Conservation (phyloP, 192 early-diverging fungal species). For the Backusella luteola region DNA sequence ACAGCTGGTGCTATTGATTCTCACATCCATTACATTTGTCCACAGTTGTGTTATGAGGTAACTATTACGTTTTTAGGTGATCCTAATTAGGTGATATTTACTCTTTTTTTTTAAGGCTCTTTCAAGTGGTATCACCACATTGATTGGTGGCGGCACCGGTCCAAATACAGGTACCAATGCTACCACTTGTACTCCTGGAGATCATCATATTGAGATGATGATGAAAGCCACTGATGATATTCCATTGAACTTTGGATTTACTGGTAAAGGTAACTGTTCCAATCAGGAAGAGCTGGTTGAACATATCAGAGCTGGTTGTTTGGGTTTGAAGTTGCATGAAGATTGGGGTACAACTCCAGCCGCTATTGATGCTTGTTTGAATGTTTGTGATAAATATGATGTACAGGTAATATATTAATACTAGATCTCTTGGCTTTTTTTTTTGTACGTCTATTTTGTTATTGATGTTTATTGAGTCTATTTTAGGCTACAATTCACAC, state of each 20-base stretch:
- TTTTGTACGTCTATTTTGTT: background rate
- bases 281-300: constrained; percentile 65
- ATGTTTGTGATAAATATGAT: constrained; percentile 85
- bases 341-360: constrained; percentile 96
- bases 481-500: constrained; percentile 88
- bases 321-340: constrained; percentile 93
- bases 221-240: constrained; percentile 83
- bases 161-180: constrained; percentile 97
- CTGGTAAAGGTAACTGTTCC: constrained; percentile 93
- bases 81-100: constrained; percentile 1
- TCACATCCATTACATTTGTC: constrained; percentile 96
- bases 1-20: constrained; percentile 94
- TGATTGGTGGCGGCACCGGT: constrained; percentile 91
- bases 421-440: background rate
- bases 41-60: constrained; percentile 82
- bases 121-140: constrained; percentile 76
- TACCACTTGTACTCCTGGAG: constrained; percentile 92
- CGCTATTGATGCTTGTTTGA: constrained; percentile 88
- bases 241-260: constrained; percentile 91
- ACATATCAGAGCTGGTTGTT: constrained; percentile 81
- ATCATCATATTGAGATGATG: constrained; percentile 85
- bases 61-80: background rate
- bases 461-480: background rate
- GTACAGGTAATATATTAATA: constrained; percentile 53
- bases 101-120: constrained; percentile 50